Base-by-base conservation (phyloP, 1,284 basidiomycete genomes). In the Cutaneotrichosporon arboriforme region DNA sequence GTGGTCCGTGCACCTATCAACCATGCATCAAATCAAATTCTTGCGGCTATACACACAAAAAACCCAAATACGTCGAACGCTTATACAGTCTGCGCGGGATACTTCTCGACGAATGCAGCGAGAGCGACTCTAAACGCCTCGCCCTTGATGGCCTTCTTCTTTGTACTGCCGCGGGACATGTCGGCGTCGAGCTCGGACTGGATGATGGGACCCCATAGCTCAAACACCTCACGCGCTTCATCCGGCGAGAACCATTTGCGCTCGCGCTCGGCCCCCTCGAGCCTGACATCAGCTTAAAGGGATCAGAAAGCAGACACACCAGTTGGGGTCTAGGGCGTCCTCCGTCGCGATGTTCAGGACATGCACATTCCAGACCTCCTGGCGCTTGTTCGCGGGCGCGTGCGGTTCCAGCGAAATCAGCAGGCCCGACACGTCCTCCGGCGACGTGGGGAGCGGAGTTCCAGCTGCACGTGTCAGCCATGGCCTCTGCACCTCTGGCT, bases 101-200 rank as follows among this genome's bases (percentile, higher is more conserved):
- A 54, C 17, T 37, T 34, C 9, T 42, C 41, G 4, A 51, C 35
- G 26, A 62, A 62, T 8, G 60, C 58, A 4, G 37, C 41, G 9
- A 72, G 46, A 15, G 67, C 65, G 22, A 36, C 49, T 50, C 65
- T 63, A 63, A 69, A 66, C 17, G 65, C 64, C 18, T 61, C 60
- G 2, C 66, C 62, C 51, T 72, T 72, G 20, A 55, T 49, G 8
- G 59, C 63, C 61, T 68, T 69, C 55, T 70, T 72, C 48, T 56
- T 52, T 34, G 46, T 51, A 5, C 54, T 49, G n/a, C 54, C 51
- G 41, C 50, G 54, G 23, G 34, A 14, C 51, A 43, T 48, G 14
- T 31, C 42, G 13, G 46, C 52, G 4, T 54, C 49, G 13, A 8
- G 45, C 1, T 36, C 51, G 22, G 18, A 14, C 2, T 26, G 12